phyloP scores from a whole-genome alignment of 2,329 filamentous ascomycete species.

The Fonsecaea monophora region DNA sequence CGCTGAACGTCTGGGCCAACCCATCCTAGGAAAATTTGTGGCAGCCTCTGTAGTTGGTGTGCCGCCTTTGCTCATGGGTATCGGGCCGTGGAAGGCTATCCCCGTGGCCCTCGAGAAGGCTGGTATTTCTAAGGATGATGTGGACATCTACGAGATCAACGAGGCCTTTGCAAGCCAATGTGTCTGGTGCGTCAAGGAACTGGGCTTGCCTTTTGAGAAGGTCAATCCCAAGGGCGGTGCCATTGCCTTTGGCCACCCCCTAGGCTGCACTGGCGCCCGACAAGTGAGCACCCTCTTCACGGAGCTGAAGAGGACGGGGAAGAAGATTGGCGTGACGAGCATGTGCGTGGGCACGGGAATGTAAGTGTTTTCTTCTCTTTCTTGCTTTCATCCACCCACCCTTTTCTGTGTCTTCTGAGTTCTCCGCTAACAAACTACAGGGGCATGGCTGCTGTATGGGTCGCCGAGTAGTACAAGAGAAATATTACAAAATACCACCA shows the following conservation, averaged over 20 bases:
- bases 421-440: slow-evolving; percentile 16
- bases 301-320: slow-evolving; percentile 81
- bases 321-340: slow-evolving; percentile 88
- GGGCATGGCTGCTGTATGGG: slow-evolving; percentile 95
- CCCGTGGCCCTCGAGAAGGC: slow-evolving; percentile 88
- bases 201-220: slow-evolving; percentile 82
- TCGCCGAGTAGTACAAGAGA: slow-evolving; percentile 73
- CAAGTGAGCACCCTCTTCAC: slow-evolving; percentile 92
- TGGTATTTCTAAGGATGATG: slow-evolving; percentile 83
- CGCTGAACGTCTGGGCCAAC: slow-evolving; percentile 85
- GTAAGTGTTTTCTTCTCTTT: slow-evolving; percentile 46
- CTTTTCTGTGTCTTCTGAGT: neutral
- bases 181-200: slow-evolving; percentile 88
- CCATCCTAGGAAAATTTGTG: slow-evolving; percentile 91
- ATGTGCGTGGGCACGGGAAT: slow-evolving; percentile 98
- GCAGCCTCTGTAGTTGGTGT: slow-evolving; percentile 85
- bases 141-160: slow-evolving; percentile 99
- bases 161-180: slow-evolving; percentile 97
- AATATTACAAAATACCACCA: neutral
- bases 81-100: slow-evolving; percentile 95
- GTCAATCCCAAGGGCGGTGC: slow-evolving; percentile 97
- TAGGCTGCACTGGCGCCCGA: slow-evolving; percentile 87
- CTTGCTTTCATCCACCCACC: neutral
- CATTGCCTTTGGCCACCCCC: slow-evolving; percentile 93
- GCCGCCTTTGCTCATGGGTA: slow-evolving; percentile 90